phyloP scores from a whole-genome alignment of 2,329 filamentous ascomycete genomes.

The Penicillium decumbens region DNA sequence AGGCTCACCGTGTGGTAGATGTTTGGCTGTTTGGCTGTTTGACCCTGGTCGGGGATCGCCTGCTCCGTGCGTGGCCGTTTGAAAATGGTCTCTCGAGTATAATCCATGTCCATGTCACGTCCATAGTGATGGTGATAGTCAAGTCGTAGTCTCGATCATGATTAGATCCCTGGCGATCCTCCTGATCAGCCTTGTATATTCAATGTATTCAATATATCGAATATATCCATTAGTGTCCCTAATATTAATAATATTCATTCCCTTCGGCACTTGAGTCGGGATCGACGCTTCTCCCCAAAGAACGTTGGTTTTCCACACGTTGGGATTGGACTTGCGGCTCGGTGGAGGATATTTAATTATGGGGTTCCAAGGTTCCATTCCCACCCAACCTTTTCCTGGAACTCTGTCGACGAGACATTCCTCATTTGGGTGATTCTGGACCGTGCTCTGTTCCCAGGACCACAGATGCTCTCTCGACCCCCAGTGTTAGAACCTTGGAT shows the following conservation, averaged over 20 bases:
- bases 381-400: constrained; percentile 5
- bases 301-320: constrained; percentile 1
- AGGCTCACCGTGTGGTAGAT: constrained; percentile 4
- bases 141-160: not conserved
- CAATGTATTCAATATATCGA: not conserved
- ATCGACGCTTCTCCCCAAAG: constrained; percentile 8
- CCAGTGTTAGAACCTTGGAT: not conserved
- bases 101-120: too few species aligned
- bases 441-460: not conserved
- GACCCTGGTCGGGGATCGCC: constrained; percentile 19
- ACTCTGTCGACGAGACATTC: constrained; percentile 13
- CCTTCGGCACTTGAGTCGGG: constrained; percentile 14
- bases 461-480: not conserved
- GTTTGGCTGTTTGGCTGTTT: not conserved
- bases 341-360: not conserved
- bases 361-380: constrained; percentile 6
- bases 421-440: not conserved
- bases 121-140: too few species aligned
- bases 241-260: not conserved
- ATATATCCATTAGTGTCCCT: not conserved
- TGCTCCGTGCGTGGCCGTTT: constrained; percentile 15
- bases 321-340: constrained; percentile 9
- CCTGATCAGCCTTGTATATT: constrained; percentile 7
- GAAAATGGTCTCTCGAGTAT: not conserved
- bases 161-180: constrained; percentile 18